A percentile compares a stretch with the other conserved stretches of the same genome.
Conservation (phyloP, 768 basidiomycete species). For the Tricholoma sp. region DNA sequence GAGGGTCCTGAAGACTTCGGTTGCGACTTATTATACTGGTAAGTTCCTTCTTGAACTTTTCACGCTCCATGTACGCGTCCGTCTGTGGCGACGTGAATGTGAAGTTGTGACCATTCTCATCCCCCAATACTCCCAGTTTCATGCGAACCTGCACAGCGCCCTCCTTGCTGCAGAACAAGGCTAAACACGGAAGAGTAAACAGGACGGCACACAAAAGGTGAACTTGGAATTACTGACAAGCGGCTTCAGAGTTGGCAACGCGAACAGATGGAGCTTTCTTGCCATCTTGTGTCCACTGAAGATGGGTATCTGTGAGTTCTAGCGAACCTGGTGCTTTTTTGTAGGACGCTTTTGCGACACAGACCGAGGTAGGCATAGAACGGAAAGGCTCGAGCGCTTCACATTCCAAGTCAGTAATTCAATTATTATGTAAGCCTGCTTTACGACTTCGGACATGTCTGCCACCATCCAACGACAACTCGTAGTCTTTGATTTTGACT, state of each 20-base stretch:
- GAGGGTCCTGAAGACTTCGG: slow-evolving; percentile 36
- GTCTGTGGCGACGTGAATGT: slow-evolving; percentile 68
- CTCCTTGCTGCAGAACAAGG: slow-evolving; percentile 83
- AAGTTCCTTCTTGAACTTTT: slow-evolving; percentile 77
- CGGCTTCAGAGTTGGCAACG: slow-evolving; percentile 53
- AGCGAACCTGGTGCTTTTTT: slow-evolving; percentile 78
- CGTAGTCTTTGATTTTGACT: slow-evolving; percentile 96
- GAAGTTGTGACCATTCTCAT: slow-evolving; percentile 78
- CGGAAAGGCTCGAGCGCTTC: slow-evolving; percentile 6
- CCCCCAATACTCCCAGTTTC: slow-evolving; percentile 63
- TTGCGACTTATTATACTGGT: slow-evolving; percentile 75
- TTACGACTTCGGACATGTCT: slow-evolving; percentile 19
- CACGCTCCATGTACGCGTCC: slow-evolving; percentile 65
- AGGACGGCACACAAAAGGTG: slow-evolving; percentile 11
- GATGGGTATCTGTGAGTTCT: slow-evolving; percentile 64
- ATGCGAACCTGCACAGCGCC: slow-evolving; percentile 75
- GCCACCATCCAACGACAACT: slow-evolving; percentile 51
- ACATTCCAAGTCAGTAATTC: not conserved
- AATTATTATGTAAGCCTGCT: slow-evolving; percentile 20
- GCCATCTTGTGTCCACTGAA: slow-evolving; percentile 80
- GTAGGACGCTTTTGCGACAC: slow-evolving; percentile 76
- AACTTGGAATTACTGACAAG: slow-evolving; percentile 43
- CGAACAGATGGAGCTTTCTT: slow-evolving; percentile 59
- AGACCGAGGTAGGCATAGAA: slow-evolving; percentile 61
- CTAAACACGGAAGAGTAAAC: slow-evolving; percentile 30